phyloP scores from a whole-genome alignment of 352 stramenopile species.

The Globisporangium parvum region DNA sequence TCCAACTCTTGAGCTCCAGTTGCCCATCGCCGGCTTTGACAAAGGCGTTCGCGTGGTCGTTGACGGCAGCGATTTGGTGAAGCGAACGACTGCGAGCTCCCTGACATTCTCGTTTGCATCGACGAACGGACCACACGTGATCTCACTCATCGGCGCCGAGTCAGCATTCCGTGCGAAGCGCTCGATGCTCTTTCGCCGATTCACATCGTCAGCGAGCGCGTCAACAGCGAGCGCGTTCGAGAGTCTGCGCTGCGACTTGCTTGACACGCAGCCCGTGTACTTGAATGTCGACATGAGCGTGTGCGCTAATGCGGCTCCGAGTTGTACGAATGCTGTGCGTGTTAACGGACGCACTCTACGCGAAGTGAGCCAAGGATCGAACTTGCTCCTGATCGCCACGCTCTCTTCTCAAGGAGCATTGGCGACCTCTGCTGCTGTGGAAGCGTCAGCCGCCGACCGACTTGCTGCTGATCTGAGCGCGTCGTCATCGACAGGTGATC shows the following conservation, averaged over 20 bases:
- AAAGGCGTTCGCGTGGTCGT: constrained; percentile 29
- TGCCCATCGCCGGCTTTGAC: constrained; percentile 44
- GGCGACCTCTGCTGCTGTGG: constrained; percentile 1
- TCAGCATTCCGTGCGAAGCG: constrained; percentile 28
- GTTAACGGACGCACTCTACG: constrained; percentile 14
- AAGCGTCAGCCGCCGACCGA: constrained; percentile 1
- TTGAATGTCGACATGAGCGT: constrained; percentile 24
- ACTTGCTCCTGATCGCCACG: constrained; percentile 1
- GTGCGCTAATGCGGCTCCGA: constrained; percentile 16
- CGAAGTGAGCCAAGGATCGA: constrained; percentile 1
- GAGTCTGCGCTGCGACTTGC: constrained; percentile 39
- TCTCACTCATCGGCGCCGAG: constrained; percentile 42
- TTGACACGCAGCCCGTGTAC: constrained; percentile 37
- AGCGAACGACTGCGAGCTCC: constrained; percentile 19
- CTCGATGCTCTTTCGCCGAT: constrained; percentile 39
- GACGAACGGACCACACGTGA: constrained; percentile 23
- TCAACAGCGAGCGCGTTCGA: constrained; percentile 12
- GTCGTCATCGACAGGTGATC: constrained; percentile 8
- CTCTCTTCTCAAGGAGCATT: constrained; percentile 1
- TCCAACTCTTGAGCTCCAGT: constrained; percentile 38
- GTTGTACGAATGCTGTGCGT: constrained; percentile 7
- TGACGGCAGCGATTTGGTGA: constrained; percentile 23
- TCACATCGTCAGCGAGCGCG: neutral
- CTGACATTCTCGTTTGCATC: constrained; percentile 38
- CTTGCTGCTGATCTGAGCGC: constrained; percentile 3